A percentile compares a stretch with the other conserved stretches of the same genome.
Evolutionary conservation across 225 moss, liverwort and hornwort genomes (phyloP).

Genomic region (Polytrichum formosum): DNA sequence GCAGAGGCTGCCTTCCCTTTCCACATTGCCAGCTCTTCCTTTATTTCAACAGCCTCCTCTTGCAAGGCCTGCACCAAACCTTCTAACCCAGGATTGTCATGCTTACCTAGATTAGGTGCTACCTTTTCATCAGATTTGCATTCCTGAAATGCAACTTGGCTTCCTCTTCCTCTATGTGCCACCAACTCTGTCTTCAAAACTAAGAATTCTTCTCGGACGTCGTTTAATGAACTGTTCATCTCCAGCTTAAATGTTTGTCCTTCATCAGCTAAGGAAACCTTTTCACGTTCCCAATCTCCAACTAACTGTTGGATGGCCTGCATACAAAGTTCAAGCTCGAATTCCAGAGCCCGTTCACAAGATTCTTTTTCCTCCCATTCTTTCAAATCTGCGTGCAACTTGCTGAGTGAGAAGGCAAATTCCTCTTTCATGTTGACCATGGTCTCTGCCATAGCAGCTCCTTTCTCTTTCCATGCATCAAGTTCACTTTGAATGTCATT

Average conservation of each 20-base stretch:
- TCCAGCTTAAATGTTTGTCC: conserved; percentile 28
- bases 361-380: conserved; percentile 29
- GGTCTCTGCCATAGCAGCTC: conserved; percentile 1
- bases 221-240: conserved; percentile 21
- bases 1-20: conserved; percentile 36
- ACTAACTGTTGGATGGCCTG: conserved; percentile 27
- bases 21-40: conserved; percentile 36
- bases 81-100: conserved; percentile 28
- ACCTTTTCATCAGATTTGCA: conserved; percentile 23
- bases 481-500: conserved; percentile 40
- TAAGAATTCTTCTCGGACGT: conserved; percentile 36
- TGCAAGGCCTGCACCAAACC: conserved; percentile 49
- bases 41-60: conserved; percentile 40
- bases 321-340: conserved; percentile 35
- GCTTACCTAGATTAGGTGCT: conserved; percentile 15
- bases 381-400: conserved; percentile 36
- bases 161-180: conserved; percentile 14
- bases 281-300: conserved; percentile 25
- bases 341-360: conserved; percentile 8
- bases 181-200: conserved; percentile 30
- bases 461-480: conserved; percentile 44
- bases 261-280: conserved; percentile 31
- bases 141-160: conserved; percentile 17
- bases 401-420: conserved; percentile 18
- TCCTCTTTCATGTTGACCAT: conserved; percentile 2